phyloP scores from a whole-genome alignment of 306 rosid species.

The Sindora glabra region DNA sequence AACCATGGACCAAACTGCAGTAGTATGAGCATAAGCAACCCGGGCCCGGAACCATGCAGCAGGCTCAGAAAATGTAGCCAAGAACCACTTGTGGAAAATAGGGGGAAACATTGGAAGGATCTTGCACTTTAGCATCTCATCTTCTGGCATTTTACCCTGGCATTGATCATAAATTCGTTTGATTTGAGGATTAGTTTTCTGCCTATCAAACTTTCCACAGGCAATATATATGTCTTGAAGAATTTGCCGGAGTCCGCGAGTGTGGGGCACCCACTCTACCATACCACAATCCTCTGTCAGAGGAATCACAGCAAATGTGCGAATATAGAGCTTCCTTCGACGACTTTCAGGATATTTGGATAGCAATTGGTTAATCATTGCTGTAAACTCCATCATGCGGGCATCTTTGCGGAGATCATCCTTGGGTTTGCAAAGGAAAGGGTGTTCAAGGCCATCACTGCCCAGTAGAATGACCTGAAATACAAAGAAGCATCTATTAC shows the following conservation, averaged over 20 bases:
- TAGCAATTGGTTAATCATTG: constrained; percentile 79
- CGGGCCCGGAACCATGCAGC: constrained; percentile 99
- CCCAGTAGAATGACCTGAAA: constrained; percentile 83
- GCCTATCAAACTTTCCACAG: constrained; percentile 81
- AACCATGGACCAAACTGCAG: constrained; percentile 99
- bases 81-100: constrained; percentile 87
- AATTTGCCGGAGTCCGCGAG: constrained; percentile 87
- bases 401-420: constrained; percentile 99
- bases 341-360: constrained; percentile 97
- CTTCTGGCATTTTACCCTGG: constrained; percentile 80
- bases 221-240: constrained; percentile 82
- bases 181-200: constrained; percentile 78
- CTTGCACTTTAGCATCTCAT: constrained; percentile 69
- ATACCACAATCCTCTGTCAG: constrained; percentile 97
- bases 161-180: constrained; percentile 85
- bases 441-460: constrained; percentile 84
- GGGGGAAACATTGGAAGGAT: constrained; percentile 98
- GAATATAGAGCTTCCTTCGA: constrained; percentile 86
- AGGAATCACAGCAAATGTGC: constrained; percentile 93
- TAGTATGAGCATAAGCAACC: constrained; percentile 89
- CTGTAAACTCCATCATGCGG: constrained; percentile 99
- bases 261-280: constrained; percentile 97
- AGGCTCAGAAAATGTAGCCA: constrained; percentile 91
- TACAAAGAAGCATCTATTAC: constrained; percentile 11
- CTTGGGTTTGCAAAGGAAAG: constrained; percentile 94